Evolutionary conservation across 768 basidiomycete genomes (phyloP).

Genomic region (Hygrophoropsis aurantiaca): DNA sequence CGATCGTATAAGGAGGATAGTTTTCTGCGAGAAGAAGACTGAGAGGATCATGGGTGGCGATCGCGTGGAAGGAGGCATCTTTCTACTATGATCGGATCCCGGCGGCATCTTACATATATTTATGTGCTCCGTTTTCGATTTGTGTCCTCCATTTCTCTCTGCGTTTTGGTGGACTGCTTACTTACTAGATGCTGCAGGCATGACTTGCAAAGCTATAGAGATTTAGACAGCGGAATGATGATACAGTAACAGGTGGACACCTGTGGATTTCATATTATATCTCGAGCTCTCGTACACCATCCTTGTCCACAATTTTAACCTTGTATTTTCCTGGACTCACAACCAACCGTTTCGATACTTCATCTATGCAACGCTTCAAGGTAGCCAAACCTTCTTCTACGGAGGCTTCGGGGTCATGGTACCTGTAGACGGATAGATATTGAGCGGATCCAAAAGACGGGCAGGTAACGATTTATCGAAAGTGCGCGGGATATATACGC

Average conservation of each 20-base stretch:
- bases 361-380: slow-evolving; percentile 82
- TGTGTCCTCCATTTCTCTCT: background rate
- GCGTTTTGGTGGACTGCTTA: background rate
- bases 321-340: slow-evolving; percentile 82
- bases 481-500: slow-evolving; percentile 17
- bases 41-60: slow-evolving; percentile 58
- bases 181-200: background rate
- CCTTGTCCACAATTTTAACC: slow-evolving; percentile 90
- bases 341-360: slow-evolving; percentile 81
- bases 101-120: background rate
- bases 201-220: background rate
- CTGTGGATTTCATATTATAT: slow-evolving; percentile 39
- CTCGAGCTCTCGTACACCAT: slow-evolving; percentile 82
- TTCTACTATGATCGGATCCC: slow-evolving; percentile 12
- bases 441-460: background rate
- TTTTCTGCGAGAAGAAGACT: slow-evolving; percentile 50
- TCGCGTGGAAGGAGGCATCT: slow-evolving; percentile 32
- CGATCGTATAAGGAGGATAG: slow-evolving; percentile 37
- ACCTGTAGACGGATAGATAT: slow-evolving; percentile 42
- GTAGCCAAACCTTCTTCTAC: slow-evolving; percentile 85
- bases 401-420: slow-evolving; percentile 85
- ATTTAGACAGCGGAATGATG: no score
- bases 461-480: background rate
- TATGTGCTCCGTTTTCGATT: background rate
- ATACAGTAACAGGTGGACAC: background rate